Percentiles rank a stretch among this genome's conserved stretches.
Evolutionary conservation across 2,329 filamentous ascomycete genomes (phyloP).

Genomic region (Scedosporium boydii): DNA sequence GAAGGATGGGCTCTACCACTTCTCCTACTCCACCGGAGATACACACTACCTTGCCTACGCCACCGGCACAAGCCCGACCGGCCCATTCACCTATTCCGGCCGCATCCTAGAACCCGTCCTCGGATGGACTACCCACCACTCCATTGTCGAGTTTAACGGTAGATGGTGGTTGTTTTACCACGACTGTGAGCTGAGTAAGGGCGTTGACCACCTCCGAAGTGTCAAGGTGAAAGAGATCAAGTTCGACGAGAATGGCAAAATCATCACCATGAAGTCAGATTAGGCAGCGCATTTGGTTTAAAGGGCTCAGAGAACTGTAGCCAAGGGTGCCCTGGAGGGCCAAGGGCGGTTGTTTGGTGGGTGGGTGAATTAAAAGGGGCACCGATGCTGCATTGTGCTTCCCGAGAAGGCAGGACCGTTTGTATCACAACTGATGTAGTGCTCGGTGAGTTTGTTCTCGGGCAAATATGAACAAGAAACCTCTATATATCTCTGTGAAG

Average conservation of each 20-base stretch:
- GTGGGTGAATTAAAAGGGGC: no score
- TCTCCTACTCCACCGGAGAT: conserved; percentile 70
- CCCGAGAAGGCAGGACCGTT: no score
- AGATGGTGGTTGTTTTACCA: conserved; percentile 72
- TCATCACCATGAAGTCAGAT: conserved; percentile 30
- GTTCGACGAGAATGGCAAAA: conserved; percentile 57
- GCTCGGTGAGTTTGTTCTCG: no score
- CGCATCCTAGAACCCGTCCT: conserved; percentile 65
- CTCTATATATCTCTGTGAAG: no score
- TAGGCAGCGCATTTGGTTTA: conserved; percentile 5
- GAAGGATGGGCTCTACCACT: conserved; percentile 60
- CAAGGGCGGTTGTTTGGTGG: neutral
- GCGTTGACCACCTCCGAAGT: conserved; percentile 60
- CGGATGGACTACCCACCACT: conserved; percentile 77
- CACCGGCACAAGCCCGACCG: conserved; percentile 51
- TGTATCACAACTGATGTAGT: no score
- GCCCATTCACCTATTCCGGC: conserved; percentile 65
- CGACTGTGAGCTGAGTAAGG: conserved; percentile 58
- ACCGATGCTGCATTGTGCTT: no score
- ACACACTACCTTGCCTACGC: conserved; percentile 67
- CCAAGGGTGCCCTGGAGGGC: neutral
- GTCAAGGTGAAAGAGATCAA: conserved; percentile 70
- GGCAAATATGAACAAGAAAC: no score
- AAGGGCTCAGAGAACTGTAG: neutral
- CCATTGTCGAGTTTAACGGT: conserved; percentile 62